phyloP scores from a whole-genome alignment of 768 basidiomycete genomes.

The Tricholoma saponaceum region DNA sequence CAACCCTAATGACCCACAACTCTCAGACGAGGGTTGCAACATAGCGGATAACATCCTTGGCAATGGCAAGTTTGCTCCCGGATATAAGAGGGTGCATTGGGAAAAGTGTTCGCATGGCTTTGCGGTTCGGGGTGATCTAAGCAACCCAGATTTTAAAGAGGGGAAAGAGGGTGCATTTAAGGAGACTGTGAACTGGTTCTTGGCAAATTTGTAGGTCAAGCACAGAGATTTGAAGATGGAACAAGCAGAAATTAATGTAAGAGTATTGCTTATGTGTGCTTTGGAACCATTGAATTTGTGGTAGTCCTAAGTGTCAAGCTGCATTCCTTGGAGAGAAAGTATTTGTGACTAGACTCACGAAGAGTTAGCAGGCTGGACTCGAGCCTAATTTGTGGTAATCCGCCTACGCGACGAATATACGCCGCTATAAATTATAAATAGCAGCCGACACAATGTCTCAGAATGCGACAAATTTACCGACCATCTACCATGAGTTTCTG shows the following conservation, averaged over 20 bases:
- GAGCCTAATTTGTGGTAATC: too few relatives aligned
- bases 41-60: conserved; percentile 49
- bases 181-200: conserved; percentile 43
- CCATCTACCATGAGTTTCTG: conserved; percentile 27
- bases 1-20: conserved; percentile 48
- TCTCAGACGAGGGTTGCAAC: conserved; percentile 41
- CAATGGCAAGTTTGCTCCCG: conserved; percentile 37
- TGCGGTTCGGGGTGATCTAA: conserved; percentile 37
- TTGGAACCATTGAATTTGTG: not conserved
- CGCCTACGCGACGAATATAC: too few relatives aligned
- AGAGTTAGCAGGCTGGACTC: too few relatives aligned
- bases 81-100: conserved; percentile 42
- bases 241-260: too few relatives aligned
- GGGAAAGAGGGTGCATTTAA: conserved; percentile 55
- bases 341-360: too few relatives aligned
- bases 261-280: too few relatives aligned
- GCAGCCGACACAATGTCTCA: too few relatives aligned
- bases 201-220: conserved; percentile 5
- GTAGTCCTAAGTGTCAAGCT: not conserved
- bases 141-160: conserved; percentile 41
- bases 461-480: too few relatives aligned
- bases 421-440: too few relatives aligned
- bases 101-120: conserved; percentile 36
- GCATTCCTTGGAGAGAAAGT: too few relatives aligned
- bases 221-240: too few relatives aligned